Conservation (phyloP, 2,329 filamentous ascomycete species). For the Thermoascus crustaceus region DNA sequence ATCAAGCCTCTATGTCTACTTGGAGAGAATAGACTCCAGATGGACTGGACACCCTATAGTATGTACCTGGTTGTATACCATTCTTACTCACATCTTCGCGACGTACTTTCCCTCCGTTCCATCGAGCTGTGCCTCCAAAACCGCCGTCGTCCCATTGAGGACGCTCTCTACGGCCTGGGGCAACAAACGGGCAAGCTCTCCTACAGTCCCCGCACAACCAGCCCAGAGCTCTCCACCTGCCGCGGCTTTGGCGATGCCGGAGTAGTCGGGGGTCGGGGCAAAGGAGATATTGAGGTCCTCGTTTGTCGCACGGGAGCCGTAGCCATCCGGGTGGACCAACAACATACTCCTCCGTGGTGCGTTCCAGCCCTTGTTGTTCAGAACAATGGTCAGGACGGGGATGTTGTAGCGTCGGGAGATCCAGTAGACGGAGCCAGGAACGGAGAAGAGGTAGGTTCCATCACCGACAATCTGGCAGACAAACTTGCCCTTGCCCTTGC, state of each 20-base stretch:
- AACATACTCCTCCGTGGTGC: conserved; percentile 54
- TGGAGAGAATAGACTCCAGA: too few species aligned
- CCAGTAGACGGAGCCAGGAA: conserved; percentile 61
- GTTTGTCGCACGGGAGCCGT: conserved; percentile 53
- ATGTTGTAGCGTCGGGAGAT: conserved; percentile 59
- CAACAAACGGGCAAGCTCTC: conserved; percentile 47
- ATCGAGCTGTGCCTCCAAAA: conserved; percentile 54
- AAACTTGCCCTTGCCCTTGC: conserved; percentile 47
- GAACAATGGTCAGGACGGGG: conserved; percentile 56
- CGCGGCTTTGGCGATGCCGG: conserved; percentile 60
- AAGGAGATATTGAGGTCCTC: conserved; percentile 61
- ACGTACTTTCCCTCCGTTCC: conserved; percentile 48
- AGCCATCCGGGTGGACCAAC: conserved; percentile 58
- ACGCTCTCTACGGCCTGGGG: conserved; percentile 54
- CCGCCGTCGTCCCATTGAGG: conserved; percentile 48
- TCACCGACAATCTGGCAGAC: conserved; percentile 60
- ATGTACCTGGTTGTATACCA: too few species aligned
- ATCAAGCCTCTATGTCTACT: too few species aligned
- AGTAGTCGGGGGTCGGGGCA: conserved; percentile 57
- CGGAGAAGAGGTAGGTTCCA: conserved; percentile 58
- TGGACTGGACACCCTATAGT: too few species aligned
- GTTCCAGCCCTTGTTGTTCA: conserved; percentile 67
- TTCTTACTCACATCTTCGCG: conserved; percentile 15
- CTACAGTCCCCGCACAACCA: conserved; percentile 48
- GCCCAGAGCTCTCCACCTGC: conserved; percentile 56